phyloP scores from a whole-genome alignment of 2,329 filamentous ascomycete genomes.

The Rutstroemia sydowiana region DNA sequence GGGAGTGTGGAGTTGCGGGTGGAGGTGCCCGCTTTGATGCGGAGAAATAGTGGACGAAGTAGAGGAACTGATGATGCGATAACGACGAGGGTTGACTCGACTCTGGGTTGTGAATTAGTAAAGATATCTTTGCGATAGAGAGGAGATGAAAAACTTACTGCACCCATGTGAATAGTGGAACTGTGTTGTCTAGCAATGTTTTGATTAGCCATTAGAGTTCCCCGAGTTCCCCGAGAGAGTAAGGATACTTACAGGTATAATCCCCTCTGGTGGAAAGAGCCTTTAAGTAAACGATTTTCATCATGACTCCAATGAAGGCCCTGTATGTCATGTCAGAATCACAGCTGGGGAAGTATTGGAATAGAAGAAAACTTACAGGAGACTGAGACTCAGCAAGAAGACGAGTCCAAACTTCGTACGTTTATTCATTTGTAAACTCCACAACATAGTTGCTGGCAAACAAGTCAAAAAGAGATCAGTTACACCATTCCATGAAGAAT shows the following conservation, averaged over 20 bases:
- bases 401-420: slow-evolving; percentile 12
- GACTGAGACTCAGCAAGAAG: slow-evolving; percentile 12
- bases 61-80: slow-evolving; percentile 18
- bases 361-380: slow-evolving; percentile 16
- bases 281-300: slow-evolving; percentile 14
- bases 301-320: slow-evolving; percentile 14
- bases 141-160: slow-evolving; percentile 5
- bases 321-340: too few relatives aligned
- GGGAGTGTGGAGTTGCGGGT: neutral
- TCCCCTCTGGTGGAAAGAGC: slow-evolving; percentile 12
- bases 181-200: slow-evolving; percentile 8
- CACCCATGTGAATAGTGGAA: slow-evolving; percentile 15
- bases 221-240: too few relatives aligned
- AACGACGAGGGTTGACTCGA: slow-evolving; percentile 15
- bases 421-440: slow-evolving; percentile 14
- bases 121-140: neutral
- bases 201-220: too few relatives aligned
- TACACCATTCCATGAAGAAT: slow-evolving; percentile 7
- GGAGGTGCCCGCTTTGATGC: neutral
- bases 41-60: slow-evolving; percentile 13
- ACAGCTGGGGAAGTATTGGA: too few relatives aligned
- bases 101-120: slow-evolving; percentile 8
- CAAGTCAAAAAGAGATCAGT: slow-evolving; percentile 15
- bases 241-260: slow-evolving; percentile 12
- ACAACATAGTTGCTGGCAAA: slow-evolving; percentile 13